phyloP scores from a whole-genome alignment of 2,329 filamentous ascomycete genomes.

The Fusarium gaditjirri region DNA sequence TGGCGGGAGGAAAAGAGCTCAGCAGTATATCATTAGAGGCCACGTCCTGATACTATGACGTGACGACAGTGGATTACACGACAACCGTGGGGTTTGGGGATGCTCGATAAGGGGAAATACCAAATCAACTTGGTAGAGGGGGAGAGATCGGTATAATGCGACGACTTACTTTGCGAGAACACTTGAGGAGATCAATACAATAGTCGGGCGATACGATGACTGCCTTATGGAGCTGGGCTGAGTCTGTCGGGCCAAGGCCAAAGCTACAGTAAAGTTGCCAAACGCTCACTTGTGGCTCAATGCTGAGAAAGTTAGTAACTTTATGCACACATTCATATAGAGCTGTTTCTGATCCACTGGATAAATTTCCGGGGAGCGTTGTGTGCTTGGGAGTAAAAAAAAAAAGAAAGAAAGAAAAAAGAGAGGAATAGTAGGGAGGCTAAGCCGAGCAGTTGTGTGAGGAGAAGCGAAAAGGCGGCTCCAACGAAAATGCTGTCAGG shows the following conservation, averaged over 20 bases:
- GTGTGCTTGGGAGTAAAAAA: conserved; percentile 3
- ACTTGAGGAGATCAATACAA: conserved; percentile 31
- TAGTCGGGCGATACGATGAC: conserved; percentile 21
- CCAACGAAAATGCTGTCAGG: conserved; percentile 33
- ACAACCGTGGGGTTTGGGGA: conserved; percentile 23
- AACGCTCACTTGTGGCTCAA: conserved; percentile 36
- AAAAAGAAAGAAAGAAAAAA: neutral
- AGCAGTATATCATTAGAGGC: conserved; percentile 30
- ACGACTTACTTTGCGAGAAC: conserved; percentile 33
- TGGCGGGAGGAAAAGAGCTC: neutral
- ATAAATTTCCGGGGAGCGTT: conserved; percentile 2
- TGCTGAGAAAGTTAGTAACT: conserved; percentile 34
- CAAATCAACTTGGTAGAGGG: neutral
- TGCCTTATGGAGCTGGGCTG: conserved; percentile 19
- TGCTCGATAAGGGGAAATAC: conserved; percentile 21
- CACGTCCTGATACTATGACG: conserved; percentile 39
- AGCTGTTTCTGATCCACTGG: conserved; percentile 22
- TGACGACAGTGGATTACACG: conserved; percentile 34
- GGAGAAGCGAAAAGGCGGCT: conserved; percentile 38
- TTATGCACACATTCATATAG: conserved; percentile 34
- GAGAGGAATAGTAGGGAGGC: conserved; percentile 2
- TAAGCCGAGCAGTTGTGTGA: conserved; percentile 28
- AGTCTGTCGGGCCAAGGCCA: conserved; percentile 19
- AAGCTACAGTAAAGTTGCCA: conserved; percentile 34
- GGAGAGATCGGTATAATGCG: conserved; percentile 5